These are phyloP conservation scores for Fagopyrum tataricum DNA, from an alignment of 148 eudicot species.

Conservation along the genomic window DNA sequence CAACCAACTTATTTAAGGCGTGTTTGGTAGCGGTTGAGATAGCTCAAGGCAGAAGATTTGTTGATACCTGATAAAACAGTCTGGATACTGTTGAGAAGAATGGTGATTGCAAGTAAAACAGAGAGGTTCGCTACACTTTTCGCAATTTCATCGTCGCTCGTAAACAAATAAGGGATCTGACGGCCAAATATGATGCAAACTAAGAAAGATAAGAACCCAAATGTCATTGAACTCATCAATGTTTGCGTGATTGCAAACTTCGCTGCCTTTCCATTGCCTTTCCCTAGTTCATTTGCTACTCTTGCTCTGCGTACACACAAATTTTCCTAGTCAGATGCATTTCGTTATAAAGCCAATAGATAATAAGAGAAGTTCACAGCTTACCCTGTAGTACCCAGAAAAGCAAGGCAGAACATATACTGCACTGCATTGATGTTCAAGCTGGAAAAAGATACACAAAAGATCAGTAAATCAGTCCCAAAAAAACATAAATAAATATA, in stretches of 20 bases:
- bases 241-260: constrained; percentile 2
- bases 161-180: constrained; percentile 28
- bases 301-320: background rate
- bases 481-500: too few relatives aligned
- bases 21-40: too few relatives aligned
- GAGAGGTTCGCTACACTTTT: constrained; percentile 32
- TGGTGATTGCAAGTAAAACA: constrained; percentile 28
- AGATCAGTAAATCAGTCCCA: too few relatives aligned
- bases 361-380: too few relatives aligned
- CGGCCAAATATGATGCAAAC: constrained; percentile 27
- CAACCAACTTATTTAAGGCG: background rate
- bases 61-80: constrained; percentile 23
- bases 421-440: too few relatives aligned
- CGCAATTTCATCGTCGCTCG: constrained; percentile 30
- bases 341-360: too few relatives aligned
- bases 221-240: background rate
- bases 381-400: too few relatives aligned
- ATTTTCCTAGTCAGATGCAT: too few relatives aligned
- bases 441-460: too few relatives aligned
- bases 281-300: constrained; percentile 17
- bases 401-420: too few relatives aligned
- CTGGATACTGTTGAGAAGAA: constrained; percentile 31
- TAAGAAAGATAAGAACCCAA: constrained; percentile 12
- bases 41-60: background rate
- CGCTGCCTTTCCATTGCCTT: constrained; percentile 1